Base-by-base conservation (phyloP, 2,329 filamentous ascomycete genomes). In the Chrysoporthe deuterocubensis region DNA sequence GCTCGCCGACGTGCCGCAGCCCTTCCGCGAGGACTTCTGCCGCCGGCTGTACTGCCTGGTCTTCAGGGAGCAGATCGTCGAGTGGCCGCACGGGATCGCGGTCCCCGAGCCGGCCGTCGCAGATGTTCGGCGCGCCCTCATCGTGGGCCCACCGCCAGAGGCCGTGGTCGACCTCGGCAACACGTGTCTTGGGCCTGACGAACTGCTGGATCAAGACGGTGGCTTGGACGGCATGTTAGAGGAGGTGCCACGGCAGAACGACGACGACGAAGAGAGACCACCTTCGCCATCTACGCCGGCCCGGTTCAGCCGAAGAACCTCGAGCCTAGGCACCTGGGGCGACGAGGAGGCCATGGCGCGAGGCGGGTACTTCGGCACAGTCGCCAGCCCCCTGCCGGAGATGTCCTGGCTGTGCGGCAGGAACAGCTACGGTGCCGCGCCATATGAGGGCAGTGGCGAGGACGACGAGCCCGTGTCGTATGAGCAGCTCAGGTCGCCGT, bases 11-110 rank as follows among this genome's bases (percentile, higher is more conserved):
- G 16, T 69, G 16, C 65, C 65, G 11, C 14, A 3, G 44, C n/a
- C 32, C 58, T 64, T 70, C 32, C 66, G 59, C 46, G 66, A 46
- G 52, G 68, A 64, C 46, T 68, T 66, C 59, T 63, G 62, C 63
- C 54, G 68, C 43, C 61, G 68, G 21, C 48, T 68, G 46, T 68
- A 68, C 46, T 26, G 44, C 37, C 60, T 70, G 11, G 50, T 70
- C n/a, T 66, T 70, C 65, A 59, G 37, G 40, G 62, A 42, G 54
- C 34, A n/a, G 7, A 59, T 69, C 26, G 62, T 67, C 13, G 67
- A 67, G 50, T 67, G 67, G 67, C 67, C 67, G 14, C 11, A 40
- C 13, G 65, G 57, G 40, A 69, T 69, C 26, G 58, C 34, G 4
- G 57, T 48, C 9, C 67, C 67, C 11, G 57, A 65, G 43, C 42